phyloP scores from a whole-genome alignment of 2,329 filamentous ascomycete species.

The Trichocomaceae sp. region DNA sequence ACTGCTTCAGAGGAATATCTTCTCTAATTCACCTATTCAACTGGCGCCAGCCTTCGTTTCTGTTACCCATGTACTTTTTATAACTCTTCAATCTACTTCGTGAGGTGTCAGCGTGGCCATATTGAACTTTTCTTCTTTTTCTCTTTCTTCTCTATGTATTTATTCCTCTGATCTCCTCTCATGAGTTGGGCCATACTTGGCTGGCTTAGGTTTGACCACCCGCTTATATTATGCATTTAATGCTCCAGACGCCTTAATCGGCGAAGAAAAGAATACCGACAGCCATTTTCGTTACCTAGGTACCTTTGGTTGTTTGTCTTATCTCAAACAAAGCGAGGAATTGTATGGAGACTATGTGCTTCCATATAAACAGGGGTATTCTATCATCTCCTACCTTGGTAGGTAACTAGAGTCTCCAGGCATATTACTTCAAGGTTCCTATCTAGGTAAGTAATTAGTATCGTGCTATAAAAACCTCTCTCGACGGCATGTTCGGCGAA shows the following conservation, averaged over 20 bases:
- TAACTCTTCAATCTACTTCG: slow-evolving; percentile 5
- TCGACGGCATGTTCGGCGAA: not conserved
- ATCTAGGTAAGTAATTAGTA: not conserved
- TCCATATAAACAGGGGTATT: too few relatives aligned
- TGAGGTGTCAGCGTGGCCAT: slow-evolving; percentile 10
- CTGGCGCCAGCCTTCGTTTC: slow-evolving; percentile 8
- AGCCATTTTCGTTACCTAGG: not conserved
- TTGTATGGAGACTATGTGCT: too few relatives aligned
- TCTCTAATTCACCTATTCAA: slow-evolving; percentile 1
- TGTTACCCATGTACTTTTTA: slow-evolving; percentile 11
- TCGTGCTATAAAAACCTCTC: not conserved
- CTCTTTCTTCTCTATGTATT: slow-evolving; percentile 5
- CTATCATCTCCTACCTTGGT: too few relatives aligned
- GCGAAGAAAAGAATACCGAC: not conserved
- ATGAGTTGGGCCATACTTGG: slow-evolving; percentile 9
- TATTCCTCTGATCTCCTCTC: slow-evolving; percentile 13
- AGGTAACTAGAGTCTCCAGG: too few relatives aligned
- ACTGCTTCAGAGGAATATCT: slow-evolving; percentile 6
- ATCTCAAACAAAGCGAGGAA: too few relatives aligned
- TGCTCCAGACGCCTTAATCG: not conserved
- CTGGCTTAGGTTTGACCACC: slow-evolving; percentile 7
- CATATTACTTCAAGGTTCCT: too few relatives aligned
- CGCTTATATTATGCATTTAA: slow-evolving; percentile 7
- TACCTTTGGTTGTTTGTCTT: too few relatives aligned
- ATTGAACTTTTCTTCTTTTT: slow-evolving; percentile 4